These are phyloP conservation scores for Fusarium pseudonygamai DNA, from an alignment of 2,329 filamentous ascomycete species.

Conservation along the genomic window DNA sequence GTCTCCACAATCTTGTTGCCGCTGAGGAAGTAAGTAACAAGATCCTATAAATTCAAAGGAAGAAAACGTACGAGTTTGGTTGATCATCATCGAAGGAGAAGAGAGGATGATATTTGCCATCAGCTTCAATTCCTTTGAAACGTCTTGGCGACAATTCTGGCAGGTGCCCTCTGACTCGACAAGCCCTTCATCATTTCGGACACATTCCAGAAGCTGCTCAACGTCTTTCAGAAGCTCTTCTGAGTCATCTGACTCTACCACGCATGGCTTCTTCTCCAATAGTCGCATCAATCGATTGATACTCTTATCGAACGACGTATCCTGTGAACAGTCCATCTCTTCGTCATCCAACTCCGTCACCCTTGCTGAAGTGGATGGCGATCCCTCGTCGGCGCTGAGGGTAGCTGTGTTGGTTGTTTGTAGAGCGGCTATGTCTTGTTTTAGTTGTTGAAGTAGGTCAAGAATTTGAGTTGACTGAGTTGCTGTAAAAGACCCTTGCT, in stretches of 20 bases:
- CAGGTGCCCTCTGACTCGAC: accelerated
- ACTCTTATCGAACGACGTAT: background rate
- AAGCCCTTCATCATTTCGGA: background rate
- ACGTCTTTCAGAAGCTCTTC: background rate
- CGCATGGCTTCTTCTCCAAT: background rate
- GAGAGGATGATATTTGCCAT: background rate
- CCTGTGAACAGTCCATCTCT: background rate
- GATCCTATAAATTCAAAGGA: accelerated
- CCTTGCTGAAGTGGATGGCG: too few species aligned
- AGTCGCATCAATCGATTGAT: background rate
- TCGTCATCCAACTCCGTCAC: background rate
- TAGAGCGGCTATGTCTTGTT: accelerated
- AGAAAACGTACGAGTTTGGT: background rate
- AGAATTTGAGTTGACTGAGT: too few species aligned
- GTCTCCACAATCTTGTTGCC: accelerated
- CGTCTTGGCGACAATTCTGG: accelerated
- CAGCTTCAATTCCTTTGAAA: background rate
- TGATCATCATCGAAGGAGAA: background rate
- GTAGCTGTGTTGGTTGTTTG: accelerated
- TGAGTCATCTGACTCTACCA: background rate
- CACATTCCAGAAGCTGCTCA: background rate
- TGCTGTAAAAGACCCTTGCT: background rate
- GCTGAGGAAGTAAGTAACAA: accelerated
- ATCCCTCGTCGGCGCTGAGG: accelerated
- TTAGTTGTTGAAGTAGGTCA: background rate